A percentile compares a stretch with the other conserved stretches of the same genome.
Evolutionary conservation across 2,329 filamentous ascomycete species (phyloP).

Genomic region (Venturia pyrina): DNA sequence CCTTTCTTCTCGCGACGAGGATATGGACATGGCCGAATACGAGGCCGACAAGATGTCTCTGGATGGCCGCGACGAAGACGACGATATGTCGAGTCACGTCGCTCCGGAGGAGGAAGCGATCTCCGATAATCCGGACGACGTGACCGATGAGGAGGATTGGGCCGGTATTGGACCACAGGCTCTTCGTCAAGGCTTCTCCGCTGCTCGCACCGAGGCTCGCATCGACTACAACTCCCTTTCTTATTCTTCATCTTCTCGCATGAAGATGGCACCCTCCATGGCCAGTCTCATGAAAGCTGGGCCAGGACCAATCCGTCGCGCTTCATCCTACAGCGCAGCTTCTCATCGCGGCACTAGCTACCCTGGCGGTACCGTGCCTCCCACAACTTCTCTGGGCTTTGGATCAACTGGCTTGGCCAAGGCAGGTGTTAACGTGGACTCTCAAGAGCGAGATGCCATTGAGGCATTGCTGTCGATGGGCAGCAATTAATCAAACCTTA

Average conservation of each 20-base stretch:
- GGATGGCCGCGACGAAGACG: slow-evolving; percentile 56
- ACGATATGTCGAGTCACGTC: slow-evolving; percentile 65
- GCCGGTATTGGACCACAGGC: slow-evolving; percentile 78
- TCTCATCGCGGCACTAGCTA: slow-evolving; percentile 10
- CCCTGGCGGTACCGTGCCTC: slow-evolving; percentile 11
- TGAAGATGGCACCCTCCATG: not conserved
- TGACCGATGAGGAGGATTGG: slow-evolving; percentile 96
- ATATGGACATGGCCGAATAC: slow-evolving; percentile 64
- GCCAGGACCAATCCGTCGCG: not conserved
- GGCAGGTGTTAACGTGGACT: slow-evolving; percentile 4
- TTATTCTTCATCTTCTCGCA: slow-evolving; percentile 17
- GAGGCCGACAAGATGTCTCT: slow-evolving; percentile 95
- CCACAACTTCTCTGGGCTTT: slow-evolving; percentile 18
- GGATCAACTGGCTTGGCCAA: slow-evolving; percentile 37
- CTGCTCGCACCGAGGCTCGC: slow-evolving; percentile 14
- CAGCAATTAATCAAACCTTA: slow-evolving; percentile 39
- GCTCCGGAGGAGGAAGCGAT: slow-evolving; percentile 50
- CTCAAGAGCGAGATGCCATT: slow-evolving; percentile 69
- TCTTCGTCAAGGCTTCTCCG: slow-evolving; percentile 47
- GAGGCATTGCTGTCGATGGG: slow-evolving; percentile 73
- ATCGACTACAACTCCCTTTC: slow-evolving; percentile 30
- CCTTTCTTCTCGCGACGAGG: slow-evolving; percentile 59
- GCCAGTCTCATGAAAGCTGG: not conserved
- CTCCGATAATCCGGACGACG: slow-evolving; percentile 66
- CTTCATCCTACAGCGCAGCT: not conserved